Percentiles rank a stretch among this genome's conserved stretches.
These are phyloP conservation scores for Nakaseomyces uthaithaninus DNA, from an alignment of 1,139 yeast genomes.

Conservation along the genomic window DNA sequence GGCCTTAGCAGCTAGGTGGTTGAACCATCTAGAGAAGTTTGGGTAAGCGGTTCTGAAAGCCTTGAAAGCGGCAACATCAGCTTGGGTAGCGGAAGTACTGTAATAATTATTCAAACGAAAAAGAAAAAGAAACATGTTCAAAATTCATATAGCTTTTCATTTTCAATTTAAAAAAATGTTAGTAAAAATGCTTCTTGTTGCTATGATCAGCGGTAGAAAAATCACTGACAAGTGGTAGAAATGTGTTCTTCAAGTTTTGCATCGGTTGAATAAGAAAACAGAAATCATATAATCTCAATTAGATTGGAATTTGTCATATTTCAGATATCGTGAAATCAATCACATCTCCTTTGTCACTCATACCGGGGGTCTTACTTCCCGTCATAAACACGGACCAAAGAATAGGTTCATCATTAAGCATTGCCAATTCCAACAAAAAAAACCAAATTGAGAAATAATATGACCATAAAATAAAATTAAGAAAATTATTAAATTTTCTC, in stretches of 20 bases:
- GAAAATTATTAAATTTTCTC: neutral
- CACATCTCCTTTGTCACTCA: conserved; percentile 46
- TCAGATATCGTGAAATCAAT: conserved; percentile 19
- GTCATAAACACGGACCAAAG: conserved; percentile 93
- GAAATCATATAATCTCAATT: neutral
- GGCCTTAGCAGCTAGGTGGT: conserved; percentile 90
- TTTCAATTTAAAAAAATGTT: neutral
- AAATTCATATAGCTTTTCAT: no score
- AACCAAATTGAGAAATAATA: neutral
- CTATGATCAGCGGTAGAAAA: no score
- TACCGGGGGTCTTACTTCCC: conserved; percentile 89
- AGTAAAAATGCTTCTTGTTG: conserved; percentile 1
- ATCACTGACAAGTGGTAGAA: no score
- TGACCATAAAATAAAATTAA: neutral
- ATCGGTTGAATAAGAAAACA: no score
- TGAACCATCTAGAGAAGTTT: conserved; percentile 95
- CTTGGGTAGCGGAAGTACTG: conserved; percentile 84
- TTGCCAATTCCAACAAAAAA: no score
- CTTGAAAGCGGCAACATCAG: conserved; percentile 89
- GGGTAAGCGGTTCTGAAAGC: conserved; percentile 93
- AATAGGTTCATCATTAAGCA: conserved; percentile 31
- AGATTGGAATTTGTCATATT: neutral
- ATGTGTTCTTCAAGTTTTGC: no score
- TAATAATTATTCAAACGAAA: conserved; percentile 7
- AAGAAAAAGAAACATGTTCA: no score